A percentile compares a stretch with the other conserved stretches of the same genome.
Conservation (phyloP, 1,284 basidiomycete genomes). For the Ceratobasidium sp. region DNA sequence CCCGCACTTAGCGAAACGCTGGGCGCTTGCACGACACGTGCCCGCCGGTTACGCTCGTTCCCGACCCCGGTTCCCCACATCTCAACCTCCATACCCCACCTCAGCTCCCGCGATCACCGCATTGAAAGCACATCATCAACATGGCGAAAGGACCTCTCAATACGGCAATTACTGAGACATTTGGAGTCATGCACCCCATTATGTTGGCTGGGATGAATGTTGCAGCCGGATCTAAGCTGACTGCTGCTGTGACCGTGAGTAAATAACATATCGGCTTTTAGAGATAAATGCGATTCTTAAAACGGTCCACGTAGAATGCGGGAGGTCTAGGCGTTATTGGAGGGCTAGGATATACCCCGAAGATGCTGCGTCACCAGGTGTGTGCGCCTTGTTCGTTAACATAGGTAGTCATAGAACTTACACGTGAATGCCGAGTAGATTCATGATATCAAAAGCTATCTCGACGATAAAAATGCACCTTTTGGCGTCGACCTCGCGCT, state of each 20-base stretch:
- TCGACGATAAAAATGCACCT: conserved; percentile 78
- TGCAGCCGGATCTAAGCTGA: conserved; percentile 59
- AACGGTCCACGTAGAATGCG: conserved; percentile 55
- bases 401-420: not conserved
- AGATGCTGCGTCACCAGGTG: conserved; percentile 51
- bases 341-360: conserved; percentile 60
- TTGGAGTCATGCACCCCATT: conserved; percentile 65
- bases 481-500: conserved; percentile 91
- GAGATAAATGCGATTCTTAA: not conserved
- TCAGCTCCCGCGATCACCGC: not conserved
- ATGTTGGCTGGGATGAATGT: conserved; percentile 65
- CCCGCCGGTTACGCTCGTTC: not conserved
- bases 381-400: conserved; percentile 46
- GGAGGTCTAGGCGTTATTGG: conserved; percentile 66
- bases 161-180: conserved; percentile 61
- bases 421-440: conserved; percentile 65
- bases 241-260: conserved; percentile 58
- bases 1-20: not conserved
- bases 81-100: conserved; percentile 22
- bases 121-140: not conserved
- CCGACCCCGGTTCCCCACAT: conserved; percentile 17
- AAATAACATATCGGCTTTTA: not conserved
- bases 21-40: not conserved
- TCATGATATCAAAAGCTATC: conserved; percentile 75
- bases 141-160: conserved; percentile 47